phyloP scores from a whole-genome alignment of 2,329 filamentous ascomycete species.

The Exserohilum rostratum region DNA sequence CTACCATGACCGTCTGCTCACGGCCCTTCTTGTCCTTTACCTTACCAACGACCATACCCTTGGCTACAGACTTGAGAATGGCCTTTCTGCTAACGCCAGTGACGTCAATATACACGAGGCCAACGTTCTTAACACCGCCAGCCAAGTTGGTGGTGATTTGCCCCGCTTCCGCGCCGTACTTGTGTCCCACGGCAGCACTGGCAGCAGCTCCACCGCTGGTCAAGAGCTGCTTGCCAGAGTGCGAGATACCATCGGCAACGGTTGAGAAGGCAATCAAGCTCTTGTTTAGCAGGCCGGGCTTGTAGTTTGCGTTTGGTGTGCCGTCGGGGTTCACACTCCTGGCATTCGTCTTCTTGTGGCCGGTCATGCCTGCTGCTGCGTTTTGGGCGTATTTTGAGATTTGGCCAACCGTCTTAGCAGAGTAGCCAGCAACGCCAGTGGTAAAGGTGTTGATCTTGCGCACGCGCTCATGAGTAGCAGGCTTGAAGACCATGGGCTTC shows the following conservation, averaged over 20 bases:
- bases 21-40: constrained; percentile 77
- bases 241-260: constrained; percentile 89
- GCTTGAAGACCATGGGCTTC: constrained; percentile 86
- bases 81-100: constrained; percentile 88
- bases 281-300: constrained; percentile 93
- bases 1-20: constrained; percentile 68
- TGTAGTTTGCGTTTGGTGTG: constrained; percentile 68
- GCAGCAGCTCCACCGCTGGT: constrained; percentile 77
- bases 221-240: constrained; percentile 80
- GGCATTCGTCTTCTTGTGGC: constrained; percentile 63
- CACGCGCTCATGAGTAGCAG: constrained; percentile 81
- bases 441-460: constrained; percentile 91
- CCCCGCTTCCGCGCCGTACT: constrained; percentile 85
- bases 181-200: constrained; percentile 84
- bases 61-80: constrained; percentile 91
- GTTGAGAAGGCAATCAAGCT: constrained; percentile 96
- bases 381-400: constrained; percentile 88
- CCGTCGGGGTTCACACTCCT: constrained; percentile 74
- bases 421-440: constrained; percentile 75
- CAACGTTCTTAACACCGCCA: constrained; percentile 92
- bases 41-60: constrained; percentile 87
- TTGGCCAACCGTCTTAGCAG: constrained; percentile 83
- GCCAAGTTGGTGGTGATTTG: constrained; percentile 76
- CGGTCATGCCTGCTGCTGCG: constrained; percentile 75
- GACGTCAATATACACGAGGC: constrained; percentile 95